Evolutionary conservation across 345 rosid genomes (phyloP).

Genomic region (Hibiscus trionum): DNA sequence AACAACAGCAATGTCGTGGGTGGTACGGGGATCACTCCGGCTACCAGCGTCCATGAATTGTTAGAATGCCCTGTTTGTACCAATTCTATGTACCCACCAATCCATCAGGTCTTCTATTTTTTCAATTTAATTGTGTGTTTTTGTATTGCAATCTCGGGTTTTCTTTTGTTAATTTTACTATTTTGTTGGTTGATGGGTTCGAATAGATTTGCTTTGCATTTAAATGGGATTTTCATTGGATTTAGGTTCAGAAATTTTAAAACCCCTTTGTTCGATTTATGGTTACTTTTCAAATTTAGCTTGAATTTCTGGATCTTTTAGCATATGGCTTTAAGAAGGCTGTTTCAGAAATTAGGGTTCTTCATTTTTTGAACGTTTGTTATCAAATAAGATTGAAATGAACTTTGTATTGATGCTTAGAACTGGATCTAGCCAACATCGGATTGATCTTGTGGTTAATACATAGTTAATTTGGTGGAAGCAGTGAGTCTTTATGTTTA

Average conservation of each 20-base stretch:
- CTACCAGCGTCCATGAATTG: conserved; percentile 89
- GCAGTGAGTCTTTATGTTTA: no score
- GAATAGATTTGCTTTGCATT: neutral
- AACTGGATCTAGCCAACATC: neutral
- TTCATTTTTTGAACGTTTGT: no score
- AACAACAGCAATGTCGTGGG: conserved; percentile 20
- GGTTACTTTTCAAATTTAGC: neutral
- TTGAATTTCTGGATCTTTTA: neutral
- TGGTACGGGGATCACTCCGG: conserved; percentile 53
- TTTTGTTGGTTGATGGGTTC: neutral
- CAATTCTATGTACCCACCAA: neutral
- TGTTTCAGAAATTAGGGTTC: neutral
- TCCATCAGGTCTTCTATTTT: neutral
- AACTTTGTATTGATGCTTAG: neutral
- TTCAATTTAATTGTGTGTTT: neutral
- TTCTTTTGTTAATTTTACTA: neutral
- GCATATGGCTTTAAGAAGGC: neutral
- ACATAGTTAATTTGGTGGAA: no score
- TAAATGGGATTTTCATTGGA: neutral
- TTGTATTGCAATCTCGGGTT: neutral
- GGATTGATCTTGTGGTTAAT: neutral
- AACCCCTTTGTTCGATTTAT: neutral
- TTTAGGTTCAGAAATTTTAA: neutral
- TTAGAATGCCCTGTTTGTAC: conserved; percentile 91
- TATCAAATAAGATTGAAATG: neutral